Conservation (phyloP, 495 filamentous ascomycete species). For the Penicillium coprophilum region DNA sequence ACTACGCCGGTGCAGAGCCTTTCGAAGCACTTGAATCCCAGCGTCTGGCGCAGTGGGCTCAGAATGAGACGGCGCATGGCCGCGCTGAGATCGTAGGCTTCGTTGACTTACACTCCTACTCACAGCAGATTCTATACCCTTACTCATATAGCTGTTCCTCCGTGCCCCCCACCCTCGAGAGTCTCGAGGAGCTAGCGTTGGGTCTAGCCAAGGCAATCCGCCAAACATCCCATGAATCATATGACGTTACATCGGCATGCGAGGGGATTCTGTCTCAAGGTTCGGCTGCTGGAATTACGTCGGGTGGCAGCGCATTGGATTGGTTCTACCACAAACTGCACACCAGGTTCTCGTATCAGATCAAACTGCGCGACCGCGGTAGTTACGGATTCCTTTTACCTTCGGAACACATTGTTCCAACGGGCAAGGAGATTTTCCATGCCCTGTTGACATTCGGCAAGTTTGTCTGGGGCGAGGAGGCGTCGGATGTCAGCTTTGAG, state of each 20-base stretch:
- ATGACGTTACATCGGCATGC: conserved; percentile 83
- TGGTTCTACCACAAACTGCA: conserved; percentile 91
- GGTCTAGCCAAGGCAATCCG: conserved; percentile 91
- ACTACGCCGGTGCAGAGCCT: conserved; percentile 77
- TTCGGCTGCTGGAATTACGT: conserved; percentile 46
- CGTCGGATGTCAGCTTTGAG: conserved; percentile 1
- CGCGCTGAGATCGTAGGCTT: conserved; percentile 74
- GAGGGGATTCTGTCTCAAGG: conserved; percentile 63
- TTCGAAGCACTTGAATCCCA: conserved; percentile 83
- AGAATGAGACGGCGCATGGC: conserved; percentile 73
- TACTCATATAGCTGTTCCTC: conserved; percentile 81
- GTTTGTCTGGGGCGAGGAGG: conserved; percentile 57
- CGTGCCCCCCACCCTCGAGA: conserved; percentile 82
- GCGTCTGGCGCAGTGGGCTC: conserved; percentile 77
- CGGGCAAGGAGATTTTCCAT: conserved; percentile 80
- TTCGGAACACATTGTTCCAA: conserved; percentile 82
- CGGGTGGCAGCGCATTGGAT: conserved; percentile 85
- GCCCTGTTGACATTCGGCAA: conserved; percentile 79
- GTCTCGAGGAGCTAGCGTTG: conserved; percentile 83
- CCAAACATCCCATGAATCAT: conserved; percentile 67
- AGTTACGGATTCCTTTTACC: conserved; percentile 94
- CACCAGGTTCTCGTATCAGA: conserved; percentile 86
- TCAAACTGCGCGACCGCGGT: conserved; percentile 92
- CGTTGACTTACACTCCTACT: conserved; percentile 92
- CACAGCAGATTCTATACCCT: conserved; percentile 91